These are phyloP conservation scores for Annulohypoxylon moriforme DNA, from an alignment of 495 filamentous ascomycete genomes.

Conservation along the genomic window DNA sequence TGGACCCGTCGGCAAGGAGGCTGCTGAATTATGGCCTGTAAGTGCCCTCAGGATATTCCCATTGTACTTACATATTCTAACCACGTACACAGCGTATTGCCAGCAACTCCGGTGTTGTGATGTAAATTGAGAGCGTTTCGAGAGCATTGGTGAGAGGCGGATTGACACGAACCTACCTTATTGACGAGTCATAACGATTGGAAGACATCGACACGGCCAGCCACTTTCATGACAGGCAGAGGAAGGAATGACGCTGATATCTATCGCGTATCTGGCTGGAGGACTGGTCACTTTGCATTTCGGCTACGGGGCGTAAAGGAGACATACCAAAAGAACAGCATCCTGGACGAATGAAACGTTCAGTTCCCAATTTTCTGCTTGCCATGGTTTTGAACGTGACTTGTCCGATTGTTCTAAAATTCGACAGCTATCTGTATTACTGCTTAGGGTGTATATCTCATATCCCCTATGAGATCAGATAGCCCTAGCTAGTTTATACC, in stretches of 20 bases:
- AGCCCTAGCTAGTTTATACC: not conserved
- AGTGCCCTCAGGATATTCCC: slow-evolving; percentile 47
- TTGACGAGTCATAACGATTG: slow-evolving; percentile 47
- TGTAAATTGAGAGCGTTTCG: slow-evolving; percentile 71
- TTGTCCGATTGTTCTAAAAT: not conserved
- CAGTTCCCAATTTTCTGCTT: slow-evolving; percentile 35
- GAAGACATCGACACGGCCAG: slow-evolving; percentile 34
- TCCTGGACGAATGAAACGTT: slow-evolving; percentile 49
- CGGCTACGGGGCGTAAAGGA: slow-evolving; percentile 53
- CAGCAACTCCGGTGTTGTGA: slow-evolving; percentile 99
- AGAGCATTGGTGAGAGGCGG: slow-evolving; percentile 38
- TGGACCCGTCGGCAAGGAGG: slow-evolving; percentile 99
- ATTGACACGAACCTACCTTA: slow-evolving; percentile 43
- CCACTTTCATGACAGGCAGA: slow-evolving; percentile 23
- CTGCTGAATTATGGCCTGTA: slow-evolving; percentile 98
- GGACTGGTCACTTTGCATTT: slow-evolving; percentile 56
- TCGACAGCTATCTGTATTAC: no score
- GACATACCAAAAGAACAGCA: slow-evolving; percentile 53
- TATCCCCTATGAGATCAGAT: not conserved
- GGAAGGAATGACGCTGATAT: slow-evolving; percentile 24
- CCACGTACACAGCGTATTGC: slow-evolving; percentile 82
- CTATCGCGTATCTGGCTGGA: slow-evolving; percentile 43
- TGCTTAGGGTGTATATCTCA: no score
- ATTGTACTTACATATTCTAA: not conserved
- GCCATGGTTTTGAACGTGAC: slow-evolving; percentile 3